phyloP scores from a whole-genome alignment of 805 yeast genomes.

The Scheffersomyces spartinae region DNA sequence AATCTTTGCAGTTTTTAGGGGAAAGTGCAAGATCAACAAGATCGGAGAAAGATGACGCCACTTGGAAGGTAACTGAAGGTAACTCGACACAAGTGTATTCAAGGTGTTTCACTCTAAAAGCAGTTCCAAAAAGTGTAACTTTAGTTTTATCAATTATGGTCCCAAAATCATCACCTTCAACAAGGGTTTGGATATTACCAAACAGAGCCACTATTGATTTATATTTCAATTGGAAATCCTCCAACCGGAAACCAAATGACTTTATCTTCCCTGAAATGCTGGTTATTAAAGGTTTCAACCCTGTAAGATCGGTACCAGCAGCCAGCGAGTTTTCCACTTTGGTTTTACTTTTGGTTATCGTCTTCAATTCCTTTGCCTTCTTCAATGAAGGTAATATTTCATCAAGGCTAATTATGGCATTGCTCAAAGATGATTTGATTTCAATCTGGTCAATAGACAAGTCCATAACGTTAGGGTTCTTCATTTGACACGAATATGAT shows the following conservation, averaged over 20 bases:
- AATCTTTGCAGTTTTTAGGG: slow-evolving; percentile 6
- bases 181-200: slow-evolving; percentile 11
- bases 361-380: too few relatives aligned
- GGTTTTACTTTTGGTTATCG: too few relatives aligned
- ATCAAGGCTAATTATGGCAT: too few relatives aligned
- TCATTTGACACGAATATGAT: too few relatives aligned
- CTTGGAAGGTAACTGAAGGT: slow-evolving; percentile 21
- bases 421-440: too few relatives aligned
- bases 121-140: slow-evolving; percentile 13
- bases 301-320: too few relatives aligned
- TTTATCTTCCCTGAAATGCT: slow-evolving; percentile 5
- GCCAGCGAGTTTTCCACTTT: too few relatives aligned
- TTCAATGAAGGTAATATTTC: too few relatives aligned
- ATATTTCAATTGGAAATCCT: slow-evolving; percentile 13
- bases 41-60: slow-evolving; percentile 11
- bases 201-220: slow-evolving; percentile 8
- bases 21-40: slow-evolving; percentile 1
- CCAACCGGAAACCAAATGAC: slow-evolving; percentile 10
- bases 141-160: slow-evolving; percentile 4
- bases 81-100: slow-evolving; percentile 20
- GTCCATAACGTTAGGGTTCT: too few relatives aligned
- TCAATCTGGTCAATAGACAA: too few relatives aligned
- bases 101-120: slow-evolving; percentile 16
- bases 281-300: too few relatives aligned
- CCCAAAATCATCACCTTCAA: slow-evolving; percentile 6